Evolutionary conservation across 179 eudicot genomes (phyloP).

Genomic region (Patellifolia procumbens): DNA sequence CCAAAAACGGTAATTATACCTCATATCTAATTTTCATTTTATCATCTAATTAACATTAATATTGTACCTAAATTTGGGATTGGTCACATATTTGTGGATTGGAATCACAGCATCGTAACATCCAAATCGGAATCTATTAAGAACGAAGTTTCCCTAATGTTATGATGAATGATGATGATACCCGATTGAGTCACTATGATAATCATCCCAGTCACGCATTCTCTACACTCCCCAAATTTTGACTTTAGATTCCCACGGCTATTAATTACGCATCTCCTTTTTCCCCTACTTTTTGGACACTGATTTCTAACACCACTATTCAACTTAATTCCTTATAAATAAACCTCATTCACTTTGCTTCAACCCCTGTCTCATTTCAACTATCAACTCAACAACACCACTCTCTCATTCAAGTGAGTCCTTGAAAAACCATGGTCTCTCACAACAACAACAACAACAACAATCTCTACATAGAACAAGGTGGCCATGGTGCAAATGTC

Average conservation of each 20-base stretch:
- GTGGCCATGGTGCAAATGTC: not conserved
- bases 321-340: not conserved
- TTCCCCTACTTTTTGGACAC: conserved; percentile 20
- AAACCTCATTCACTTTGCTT: not conserved
- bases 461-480: conserved; percentile 27
- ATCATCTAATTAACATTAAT: too few relatives aligned
- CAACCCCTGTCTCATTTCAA: conserved; percentile 4
- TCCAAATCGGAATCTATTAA: too few relatives aligned
- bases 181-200: not conserved
- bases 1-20: too few relatives aligned
- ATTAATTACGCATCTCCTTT: not conserved
- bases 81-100: too few relatives aligned
- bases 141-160: too few relatives aligned
- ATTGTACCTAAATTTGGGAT: too few relatives aligned
- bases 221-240: not conserved
- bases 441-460: conserved; percentile 5
- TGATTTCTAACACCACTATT: not conserved
- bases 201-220: conserved; percentile 10
- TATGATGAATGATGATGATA: too few relatives aligned
- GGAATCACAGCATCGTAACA: too few relatives aligned
- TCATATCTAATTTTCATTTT: too few relatives aligned
- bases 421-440: conserved; percentile 11
- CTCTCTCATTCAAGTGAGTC: too few relatives aligned
- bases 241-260: conserved; percentile 22
- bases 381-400: too few relatives aligned